Percentiles rank a stretch among this genome's conserved stretches.
phyloP scores from a whole-genome alignment of 139 green algal genomes.

The Closterium sp. region DNA sequence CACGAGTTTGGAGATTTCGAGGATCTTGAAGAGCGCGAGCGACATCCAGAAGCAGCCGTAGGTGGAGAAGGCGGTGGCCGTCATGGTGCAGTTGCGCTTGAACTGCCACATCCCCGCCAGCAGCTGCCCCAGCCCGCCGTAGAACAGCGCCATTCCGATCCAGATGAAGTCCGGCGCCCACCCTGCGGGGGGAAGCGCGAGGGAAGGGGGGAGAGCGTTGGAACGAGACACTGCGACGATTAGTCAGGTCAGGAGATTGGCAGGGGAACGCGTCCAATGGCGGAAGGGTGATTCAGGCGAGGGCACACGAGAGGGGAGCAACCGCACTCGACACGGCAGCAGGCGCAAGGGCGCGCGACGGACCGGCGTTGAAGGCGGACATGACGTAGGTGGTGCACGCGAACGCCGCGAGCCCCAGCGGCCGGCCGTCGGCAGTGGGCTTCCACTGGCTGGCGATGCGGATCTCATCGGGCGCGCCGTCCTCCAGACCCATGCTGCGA shows the following conservation, averaged over 20 bases:
- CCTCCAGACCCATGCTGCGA: neutral
- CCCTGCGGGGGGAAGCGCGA: neutral
- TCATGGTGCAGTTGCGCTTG: conserved; percentile 28
- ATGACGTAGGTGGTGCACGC: neutral
- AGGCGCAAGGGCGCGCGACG: neutral
- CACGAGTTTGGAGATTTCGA: neutral
- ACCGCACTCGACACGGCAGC: too few relatives aligned
- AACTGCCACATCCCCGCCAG: conserved; percentile 35
- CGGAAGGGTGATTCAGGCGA: neutral
- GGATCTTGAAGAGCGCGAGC: neutral
- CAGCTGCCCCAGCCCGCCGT: conserved; percentile 29
- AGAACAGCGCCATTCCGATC: conserved; percentile 30
- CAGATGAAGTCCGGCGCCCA: conserved; percentile 11
- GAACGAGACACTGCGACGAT: too few relatives aligned
- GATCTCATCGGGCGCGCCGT: neutral
- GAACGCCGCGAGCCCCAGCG: neutral
- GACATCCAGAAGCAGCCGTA: conserved; percentile 7
- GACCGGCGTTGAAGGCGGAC: neutral
- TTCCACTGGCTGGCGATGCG: neutral
- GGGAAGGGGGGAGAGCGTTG: neutral
- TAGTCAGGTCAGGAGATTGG: neutral
- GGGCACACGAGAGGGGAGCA: too few relatives aligned
- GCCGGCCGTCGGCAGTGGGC: neutral
- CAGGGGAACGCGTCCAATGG: neutral
- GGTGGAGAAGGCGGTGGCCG: conserved; percentile 33